Percentiles rank a stretch among this genome's conserved stretches.
Conservation (phyloP, 768 basidiomycete genomes). For the Guyanaporus albipodus region DNA sequence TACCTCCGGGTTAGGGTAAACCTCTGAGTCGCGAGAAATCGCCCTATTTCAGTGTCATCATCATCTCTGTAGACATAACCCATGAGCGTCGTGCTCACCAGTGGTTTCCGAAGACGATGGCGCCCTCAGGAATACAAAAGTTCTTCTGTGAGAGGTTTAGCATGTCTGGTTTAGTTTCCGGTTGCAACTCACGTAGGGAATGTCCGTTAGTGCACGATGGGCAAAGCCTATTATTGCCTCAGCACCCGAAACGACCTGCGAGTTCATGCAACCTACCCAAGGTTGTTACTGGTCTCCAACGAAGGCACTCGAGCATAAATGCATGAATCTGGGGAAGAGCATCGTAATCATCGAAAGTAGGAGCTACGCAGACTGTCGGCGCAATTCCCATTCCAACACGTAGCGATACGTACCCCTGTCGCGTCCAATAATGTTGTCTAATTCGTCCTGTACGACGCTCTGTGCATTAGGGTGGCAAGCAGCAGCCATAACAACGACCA, state of each 20-base stretch:
- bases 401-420: constrained; percentile 24
- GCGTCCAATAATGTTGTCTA: constrained; percentile 51
- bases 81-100: constrained; percentile 21
- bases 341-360: constrained; percentile 38
- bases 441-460: constrained; percentile 46
- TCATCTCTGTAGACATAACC: background rate
- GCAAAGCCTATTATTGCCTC: constrained; percentile 43
- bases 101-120: constrained; percentile 35
- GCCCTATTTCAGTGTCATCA: constrained; percentile 34
- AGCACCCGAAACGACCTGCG: background rate
- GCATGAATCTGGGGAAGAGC: constrained; percentile 37
- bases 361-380: constrained; percentile 26
- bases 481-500: constrained; percentile 53
- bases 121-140: constrained; percentile 35
- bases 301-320: constrained; percentile 38
- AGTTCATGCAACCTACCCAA: constrained; percentile 18
- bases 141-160: constrained; percentile 26
- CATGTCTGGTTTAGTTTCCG: background rate
- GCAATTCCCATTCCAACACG: background rate
- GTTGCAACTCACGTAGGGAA: constrained; percentile 48
- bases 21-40: constrained; percentile 51
- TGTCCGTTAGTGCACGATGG: constrained; percentile 61
- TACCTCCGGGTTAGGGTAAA: constrained; percentile 56
- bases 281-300: constrained; percentile 40
- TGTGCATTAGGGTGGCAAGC: constrained; percentile 54